Percentiles rank a stretch among this genome's conserved stretches.
Conservation (phyloP, 2,329 filamentous ascomycete species). For the Chrysoporthe deuterocubensis region DNA sequence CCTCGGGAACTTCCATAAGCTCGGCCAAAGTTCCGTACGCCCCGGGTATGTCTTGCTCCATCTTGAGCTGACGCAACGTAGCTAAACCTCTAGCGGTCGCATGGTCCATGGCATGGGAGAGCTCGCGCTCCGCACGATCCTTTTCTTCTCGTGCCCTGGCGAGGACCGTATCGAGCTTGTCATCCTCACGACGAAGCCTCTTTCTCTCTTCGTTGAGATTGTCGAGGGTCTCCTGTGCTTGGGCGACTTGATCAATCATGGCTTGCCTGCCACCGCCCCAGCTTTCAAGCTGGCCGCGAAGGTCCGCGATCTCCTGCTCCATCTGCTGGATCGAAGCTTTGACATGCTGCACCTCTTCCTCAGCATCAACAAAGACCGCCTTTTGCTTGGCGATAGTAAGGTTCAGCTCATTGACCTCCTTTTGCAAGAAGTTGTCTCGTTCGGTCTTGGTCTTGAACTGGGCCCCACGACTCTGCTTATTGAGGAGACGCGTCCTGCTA, state of each 20-base stretch:
- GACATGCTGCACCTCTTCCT: conserved; percentile 78
- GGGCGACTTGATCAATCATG: conserved; percentile 74
- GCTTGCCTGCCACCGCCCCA: conserved; percentile 75
- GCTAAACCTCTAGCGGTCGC: conserved; percentile 85
- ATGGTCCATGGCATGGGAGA: conserved; percentile 87
- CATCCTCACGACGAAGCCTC: conserved; percentile 84
- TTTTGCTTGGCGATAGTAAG: conserved; percentile 78
- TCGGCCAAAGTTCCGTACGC: conserved; percentile 94
- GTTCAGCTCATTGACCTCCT: conserved; percentile 81
- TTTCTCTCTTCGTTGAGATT: conserved; percentile 85
- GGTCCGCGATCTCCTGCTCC: conserved; percentile 71
- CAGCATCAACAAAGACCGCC: conserved; percentile 80
- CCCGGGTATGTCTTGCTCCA: conserved; percentile 77
- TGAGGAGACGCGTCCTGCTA: conserved; percentile 77
- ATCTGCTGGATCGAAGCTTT: conserved; percentile 72
- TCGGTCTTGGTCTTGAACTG: conserved; percentile 89
- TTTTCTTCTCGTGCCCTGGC: conserved; percentile 76
- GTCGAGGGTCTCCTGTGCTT: conserved; percentile 78
- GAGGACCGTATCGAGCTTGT: conserved; percentile 80
- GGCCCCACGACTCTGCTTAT: conserved; percentile 87
- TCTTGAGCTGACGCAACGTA: conserved; percentile 82
- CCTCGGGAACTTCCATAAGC: conserved; percentile 83
- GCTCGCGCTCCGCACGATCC: conserved; percentile 74
- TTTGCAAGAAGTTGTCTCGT: conserved; percentile 79
- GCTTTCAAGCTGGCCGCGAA: conserved; percentile 76